Conservation (phyloP, 768 basidiomycete species). For the button mushroom (Agaricus bisporus) region DNA sequence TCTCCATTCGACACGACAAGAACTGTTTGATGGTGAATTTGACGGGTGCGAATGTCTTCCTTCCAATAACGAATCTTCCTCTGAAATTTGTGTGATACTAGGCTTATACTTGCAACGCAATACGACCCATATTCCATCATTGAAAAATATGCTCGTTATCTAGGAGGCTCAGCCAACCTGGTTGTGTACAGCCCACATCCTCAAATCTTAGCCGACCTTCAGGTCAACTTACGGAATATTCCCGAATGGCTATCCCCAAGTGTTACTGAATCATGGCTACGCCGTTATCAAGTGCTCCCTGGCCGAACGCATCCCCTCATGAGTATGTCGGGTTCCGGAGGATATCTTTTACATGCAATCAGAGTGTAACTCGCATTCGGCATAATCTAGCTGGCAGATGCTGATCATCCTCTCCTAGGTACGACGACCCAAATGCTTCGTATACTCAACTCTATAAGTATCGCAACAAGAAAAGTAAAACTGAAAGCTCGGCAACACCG, state of each 20-base stretch:
- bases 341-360: conserved; percentile 79
- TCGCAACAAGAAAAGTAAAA: conserved; percentile 30
- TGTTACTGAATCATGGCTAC: conserved; percentile 81
- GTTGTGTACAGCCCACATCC: conserved; percentile 73
- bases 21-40: conserved; percentile 82
- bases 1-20: conserved; percentile 61
- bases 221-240: conserved; percentile 58
- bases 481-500: conserved; percentile 9
- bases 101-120: conserved; percentile 70
- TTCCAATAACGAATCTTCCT: not conserved
- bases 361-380: conserved; percentile 56
- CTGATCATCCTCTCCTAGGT: conserved; percentile 28
- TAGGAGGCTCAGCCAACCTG: conserved; percentile 81
- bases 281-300: conserved; percentile 90
- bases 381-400: not conserved
- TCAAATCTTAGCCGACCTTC: conserved; percentile 73
- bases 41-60: conserved; percentile 55
- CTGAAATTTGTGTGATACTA: conserved; percentile 4
- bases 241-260: conserved; percentile 71
- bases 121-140: conserved; percentile 84
- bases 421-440: conserved; percentile 59
- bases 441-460: conserved; percentile 45
- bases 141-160: conserved; percentile 63
- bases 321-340: conserved; percentile 85
- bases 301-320: conserved; percentile 95